phyloP scores from a whole-genome alignment of 108 stramenopile species.

The Cyclotella sp. region DNA sequence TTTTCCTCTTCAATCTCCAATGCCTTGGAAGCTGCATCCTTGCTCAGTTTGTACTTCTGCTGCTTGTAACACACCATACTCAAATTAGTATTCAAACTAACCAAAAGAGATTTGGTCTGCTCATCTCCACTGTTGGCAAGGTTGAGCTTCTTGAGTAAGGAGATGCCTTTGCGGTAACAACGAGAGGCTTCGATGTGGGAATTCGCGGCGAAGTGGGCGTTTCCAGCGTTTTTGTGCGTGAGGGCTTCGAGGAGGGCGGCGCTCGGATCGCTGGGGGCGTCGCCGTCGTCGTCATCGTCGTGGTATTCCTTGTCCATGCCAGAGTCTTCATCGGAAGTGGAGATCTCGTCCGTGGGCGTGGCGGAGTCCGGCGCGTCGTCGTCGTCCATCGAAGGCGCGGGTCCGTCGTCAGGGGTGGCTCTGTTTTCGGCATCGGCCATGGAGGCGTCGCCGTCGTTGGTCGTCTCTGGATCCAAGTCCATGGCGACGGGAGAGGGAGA shows the following conservation, averaged over 20 bases:
- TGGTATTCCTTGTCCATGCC: too few relatives aligned
- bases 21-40: not conserved
- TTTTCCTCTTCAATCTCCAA: not conserved
- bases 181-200: not conserved
- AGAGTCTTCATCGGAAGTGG: too few relatives aligned
- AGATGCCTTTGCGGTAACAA: not conserved
- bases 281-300: too few relatives aligned
- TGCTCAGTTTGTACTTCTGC: not conserved
- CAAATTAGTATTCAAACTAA: slow-evolving; percentile 6
- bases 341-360: too few relatives aligned
- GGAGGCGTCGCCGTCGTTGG: too few relatives aligned
- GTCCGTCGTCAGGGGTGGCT: too few relatives aligned
- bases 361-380: too few relatives aligned
- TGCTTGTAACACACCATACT: slow-evolving; percentile 3
- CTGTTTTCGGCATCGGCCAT: too few relatives aligned
- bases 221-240: not conserved
- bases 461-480: too few relatives aligned
- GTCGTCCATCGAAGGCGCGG: too few relatives aligned
- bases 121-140: not conserved
- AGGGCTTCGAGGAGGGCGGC: slow-evolving; percentile 1
- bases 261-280: too few relatives aligned
- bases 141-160: not conserved
- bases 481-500: too few relatives aligned
- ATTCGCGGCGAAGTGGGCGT: not conserved
- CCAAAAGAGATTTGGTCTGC: not conserved